Evolutionary conservation across 1,284 basidiomycete genomes (phyloP), one percentile per base, ranked within the genome.

Genomic region (Trametes versicolor): DNA sequence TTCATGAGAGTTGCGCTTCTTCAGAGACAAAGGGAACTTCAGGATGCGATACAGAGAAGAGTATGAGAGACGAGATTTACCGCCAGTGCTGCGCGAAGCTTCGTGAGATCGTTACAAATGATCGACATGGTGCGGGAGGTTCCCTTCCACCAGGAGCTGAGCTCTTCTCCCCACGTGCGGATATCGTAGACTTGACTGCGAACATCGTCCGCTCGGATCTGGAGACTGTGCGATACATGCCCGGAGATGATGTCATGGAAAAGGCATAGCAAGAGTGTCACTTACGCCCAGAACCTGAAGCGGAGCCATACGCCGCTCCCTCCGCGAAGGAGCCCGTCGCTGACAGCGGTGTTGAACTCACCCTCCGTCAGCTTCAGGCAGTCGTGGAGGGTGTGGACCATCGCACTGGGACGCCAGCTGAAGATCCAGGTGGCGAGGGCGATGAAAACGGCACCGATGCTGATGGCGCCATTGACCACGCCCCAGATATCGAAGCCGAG

Each of bases 61-160:
- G 12, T 39, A 17, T 12, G 3, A 17, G 2, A 10, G 37, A 48
- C 10, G 21, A 7, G 48, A 50, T 25, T 27, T 29, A 50, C 48
- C 0, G 27, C 23, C 5, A 50, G 48, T 7, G 25, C 19, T 10
- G 48, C 48, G 4, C 27, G 48, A 3, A 50, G 27, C 13, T 21
- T 50, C 25, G 25, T 50, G 27, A 50, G 48, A 29, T 50, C 48
- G 6, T 50, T 29, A 25, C 48, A 50, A 7, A 50, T 13, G 48
- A 50, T 7, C 12, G 48, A 50, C 12, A 50, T 50, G 12, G 48
- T 29, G 27, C 27, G 7, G 25, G 25, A 50, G 25, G 48, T 29
- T 19, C 48, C 48, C 15, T 15, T 29, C 48, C 48, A 21, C 48
- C 48, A 50, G 27, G 10, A 29, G 15, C 12, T 13, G 19, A 29